Evolutionary conservation across 148 eudicot species (phyloP), one percentile per base, ranked within the genome.

Genomic region (Nyssa sinensis): DNA sequence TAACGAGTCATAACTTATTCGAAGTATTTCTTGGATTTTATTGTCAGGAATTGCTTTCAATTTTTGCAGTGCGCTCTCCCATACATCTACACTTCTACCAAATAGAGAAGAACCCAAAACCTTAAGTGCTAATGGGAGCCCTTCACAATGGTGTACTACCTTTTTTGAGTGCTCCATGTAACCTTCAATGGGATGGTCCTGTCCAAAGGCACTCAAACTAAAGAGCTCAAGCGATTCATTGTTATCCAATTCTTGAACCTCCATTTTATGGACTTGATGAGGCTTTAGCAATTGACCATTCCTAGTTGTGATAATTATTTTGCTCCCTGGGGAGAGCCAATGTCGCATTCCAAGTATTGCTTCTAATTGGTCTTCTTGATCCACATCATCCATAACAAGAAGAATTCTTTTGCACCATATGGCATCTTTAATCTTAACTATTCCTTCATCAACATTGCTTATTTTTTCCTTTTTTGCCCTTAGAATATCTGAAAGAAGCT

Each of bases 241-340:
- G 17, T 4, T 0, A 14, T 25, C 21, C 17, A 67, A 37, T 32
- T 65, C 25, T 23, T 0, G 1, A 17, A 34, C 47, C n/a, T 7
- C 3, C 7, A 65, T n/a, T 24, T 10, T 16, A 2, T 7, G 34
- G 7, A 9, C 2, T 65, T 65, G 25, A 32, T 19, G 44, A 5
- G 9, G 12, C 29, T 29, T 19, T 8, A 65, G n/a, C 16, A 65
- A 65, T 16, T 14, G 17, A 2, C 34, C 49, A 34, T 33, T 7
- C 12, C 47, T 65, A 34, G 47, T 65, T 4, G 69, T 65, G 8
- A 67, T 67, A n/a, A 67, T 67, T 6, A 67, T 67, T 67, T 67
- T 67, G 12, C 71, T 67, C 10, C 71, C 71, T 12, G 29, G 32
- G 0, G 0, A 2, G 41, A 67, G 5, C 57, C 32, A 67, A 4